Conservation (phyloP, 176 grass and related monocot species). For the Thinopyrum elongatum region DNA sequence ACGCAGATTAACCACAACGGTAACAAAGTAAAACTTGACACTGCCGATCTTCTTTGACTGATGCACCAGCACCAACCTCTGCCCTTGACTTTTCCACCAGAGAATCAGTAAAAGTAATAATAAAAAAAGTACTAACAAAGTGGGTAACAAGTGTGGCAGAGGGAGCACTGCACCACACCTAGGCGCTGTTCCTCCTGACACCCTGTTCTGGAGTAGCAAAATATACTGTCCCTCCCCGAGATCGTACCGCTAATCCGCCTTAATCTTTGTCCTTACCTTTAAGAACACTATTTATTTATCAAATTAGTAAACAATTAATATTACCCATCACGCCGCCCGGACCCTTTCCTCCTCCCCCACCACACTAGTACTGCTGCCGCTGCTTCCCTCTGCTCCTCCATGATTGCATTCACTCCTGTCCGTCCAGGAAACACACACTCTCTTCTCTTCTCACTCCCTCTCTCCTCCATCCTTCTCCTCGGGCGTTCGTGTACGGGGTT, state of each 20-base stretch:
- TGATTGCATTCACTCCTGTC: conserved; percentile 37
- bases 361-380: neutral
- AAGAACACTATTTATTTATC: neutral
- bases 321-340: conserved; percentile 24
- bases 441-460: neutral
- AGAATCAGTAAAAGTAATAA: conserved; percentile 11
- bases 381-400: conserved; percentile 3
- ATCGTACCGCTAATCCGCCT: conserved; percentile 18
- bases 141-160: neutral
- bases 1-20: neutral
- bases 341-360: neutral
- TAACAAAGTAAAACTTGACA: neutral
- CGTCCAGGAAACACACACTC: conserved; percentile 10
- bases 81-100: neutral
- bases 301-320: conserved; percentile 44
- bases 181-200: conserved; percentile 17
- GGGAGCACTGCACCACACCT: neutral
- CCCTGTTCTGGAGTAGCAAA: conserved; percentile 6
- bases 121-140: conserved; percentile 1
- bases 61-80: neutral
- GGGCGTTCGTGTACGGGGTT: neutral
- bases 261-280: conserved; percentile 58
- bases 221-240: neutral
- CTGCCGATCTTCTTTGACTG: neutral
- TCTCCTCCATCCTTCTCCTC: neutral